Conservation (phyloP, 441 rosid genomes). For the Croton setiger region DNA sequence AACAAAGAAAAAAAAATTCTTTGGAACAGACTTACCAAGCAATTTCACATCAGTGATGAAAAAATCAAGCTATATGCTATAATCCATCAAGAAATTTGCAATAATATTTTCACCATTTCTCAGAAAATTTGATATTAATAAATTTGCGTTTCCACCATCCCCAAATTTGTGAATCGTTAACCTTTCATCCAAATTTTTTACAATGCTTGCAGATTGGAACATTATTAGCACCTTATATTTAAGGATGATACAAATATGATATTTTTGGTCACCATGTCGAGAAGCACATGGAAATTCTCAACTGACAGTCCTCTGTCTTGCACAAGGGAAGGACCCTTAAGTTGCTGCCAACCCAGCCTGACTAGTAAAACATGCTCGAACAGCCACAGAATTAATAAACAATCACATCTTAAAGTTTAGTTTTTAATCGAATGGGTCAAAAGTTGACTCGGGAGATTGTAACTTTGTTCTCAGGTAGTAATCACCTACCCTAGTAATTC, state of each 20-base stretch:
- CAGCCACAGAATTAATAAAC: background rate
- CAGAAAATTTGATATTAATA: background rate
- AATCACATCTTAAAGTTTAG: background rate
- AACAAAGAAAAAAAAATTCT: background rate
- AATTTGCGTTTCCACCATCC: background rate
- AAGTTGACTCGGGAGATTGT: background rate
- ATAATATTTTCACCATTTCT: background rate
- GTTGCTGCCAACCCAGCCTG: background rate
- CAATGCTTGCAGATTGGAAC: background rate
- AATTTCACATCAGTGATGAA: slow-evolving; percentile 1
- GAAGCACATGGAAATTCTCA: background rate
- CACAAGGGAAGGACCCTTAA: background rate
- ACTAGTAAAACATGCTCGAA: background rate
- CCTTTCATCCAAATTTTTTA: background rate
- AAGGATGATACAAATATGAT: background rate
- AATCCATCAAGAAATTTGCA: background rate
- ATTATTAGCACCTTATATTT: background rate
- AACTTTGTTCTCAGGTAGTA: background rate
- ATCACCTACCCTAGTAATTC: background rate
- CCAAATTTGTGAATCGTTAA: background rate
- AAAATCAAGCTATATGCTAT: background rate
- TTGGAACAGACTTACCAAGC: background rate
- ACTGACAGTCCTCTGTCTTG: background rate
- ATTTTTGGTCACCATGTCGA: background rate
- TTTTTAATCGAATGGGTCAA: background rate